Evolutionary conservation across 2,329 filamentous ascomycete species (phyloP).

Genomic region (Penicillium sp.): DNA sequence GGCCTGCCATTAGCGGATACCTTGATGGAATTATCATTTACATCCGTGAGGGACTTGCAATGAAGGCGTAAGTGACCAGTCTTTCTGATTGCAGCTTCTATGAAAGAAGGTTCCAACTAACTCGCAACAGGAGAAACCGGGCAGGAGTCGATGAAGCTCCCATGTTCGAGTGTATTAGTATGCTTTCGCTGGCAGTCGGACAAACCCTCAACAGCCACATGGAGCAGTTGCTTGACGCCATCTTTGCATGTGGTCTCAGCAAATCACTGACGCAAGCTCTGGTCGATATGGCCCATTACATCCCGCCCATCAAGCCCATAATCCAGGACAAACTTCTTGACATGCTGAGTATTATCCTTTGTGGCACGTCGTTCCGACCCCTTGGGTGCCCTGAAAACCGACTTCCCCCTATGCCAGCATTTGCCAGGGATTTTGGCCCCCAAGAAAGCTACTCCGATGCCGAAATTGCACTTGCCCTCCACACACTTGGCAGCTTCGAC

Average conservation of each 20-base stretch:
- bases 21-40: conserved; percentile 93
- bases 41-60: conserved; percentile 85
- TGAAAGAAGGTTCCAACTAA: conserved; percentile 34
- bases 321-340: conserved; percentile 95
- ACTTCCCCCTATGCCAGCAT: conserved; percentile 79
- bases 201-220: conserved; percentile 98
- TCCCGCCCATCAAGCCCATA: conserved; percentile 87
- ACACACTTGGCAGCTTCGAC: conserved; percentile 97
- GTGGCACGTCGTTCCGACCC: conserved; percentile 88
- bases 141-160: conserved; percentile 67
- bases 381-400: conserved; percentile 89
- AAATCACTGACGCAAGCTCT: conserved; percentile 93
- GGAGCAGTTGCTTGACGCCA: conserved; percentile 91
- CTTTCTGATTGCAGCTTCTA: background rate
- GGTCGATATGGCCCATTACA: conserved; percentile 98
- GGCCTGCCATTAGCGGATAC: conserved; percentile 92
- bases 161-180: conserved; percentile 97
- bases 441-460: conserved; percentile 80
- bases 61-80: conserved; percentile 67
- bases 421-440: conserved; percentile 85
- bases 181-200: conserved; percentile 91
- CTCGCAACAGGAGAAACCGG: conserved; percentile 58
- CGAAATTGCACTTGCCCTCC: conserved; percentile 90
- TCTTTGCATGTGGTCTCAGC: conserved; percentile 94
- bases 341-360: conserved; percentile 92